Percentiles rank a stretch among this genome's conserved stretches.
Conservation (phyloP, 345 rosid species). For the Toxicodendron radicans region DNA sequence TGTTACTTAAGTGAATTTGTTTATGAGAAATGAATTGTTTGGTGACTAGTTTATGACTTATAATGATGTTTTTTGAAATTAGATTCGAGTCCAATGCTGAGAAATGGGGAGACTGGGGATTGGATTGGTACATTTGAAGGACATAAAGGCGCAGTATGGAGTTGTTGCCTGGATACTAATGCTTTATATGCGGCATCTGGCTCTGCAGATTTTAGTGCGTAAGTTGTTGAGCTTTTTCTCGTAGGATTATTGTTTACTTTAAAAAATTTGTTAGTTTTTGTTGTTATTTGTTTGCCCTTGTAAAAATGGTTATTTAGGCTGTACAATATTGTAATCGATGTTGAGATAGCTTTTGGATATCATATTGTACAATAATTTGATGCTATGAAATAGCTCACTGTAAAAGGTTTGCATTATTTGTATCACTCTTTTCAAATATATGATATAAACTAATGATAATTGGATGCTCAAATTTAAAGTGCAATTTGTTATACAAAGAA, state of each 20-base stretch:
- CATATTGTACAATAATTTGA: background rate
- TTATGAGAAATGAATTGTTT: background rate
- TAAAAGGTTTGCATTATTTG: background rate
- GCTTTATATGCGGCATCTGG: conserved; percentile 93
- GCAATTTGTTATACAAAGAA: too few species aligned
- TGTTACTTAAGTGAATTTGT: background rate
- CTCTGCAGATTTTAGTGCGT: conserved; percentile 99
- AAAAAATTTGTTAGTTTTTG: background rate
- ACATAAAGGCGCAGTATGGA: conserved; percentile 99
- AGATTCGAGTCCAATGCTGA: conserved; percentile 97
- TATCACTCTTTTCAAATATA: too few species aligned
- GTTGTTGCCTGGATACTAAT: conserved; percentile 82
- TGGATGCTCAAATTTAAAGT: too few species aligned
- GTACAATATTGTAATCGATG: background rate
- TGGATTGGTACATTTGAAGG: conserved; percentile 99
- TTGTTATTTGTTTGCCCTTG: background rate
- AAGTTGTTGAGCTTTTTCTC: conserved; percentile 27
- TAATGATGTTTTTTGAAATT: conserved; percentile 20
- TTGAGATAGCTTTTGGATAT: background rate
- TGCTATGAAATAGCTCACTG: background rate
- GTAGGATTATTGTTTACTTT: background rate
- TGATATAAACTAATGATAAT: too few species aligned
- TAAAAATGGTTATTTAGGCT: background rate
- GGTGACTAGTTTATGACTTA: too few species aligned
- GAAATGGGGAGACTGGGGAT: conserved; percentile 99